Base-by-base conservation (phyloP, 192 early-diverging fungal genomes). In the Martensiomyces pterosporus region DNA sequence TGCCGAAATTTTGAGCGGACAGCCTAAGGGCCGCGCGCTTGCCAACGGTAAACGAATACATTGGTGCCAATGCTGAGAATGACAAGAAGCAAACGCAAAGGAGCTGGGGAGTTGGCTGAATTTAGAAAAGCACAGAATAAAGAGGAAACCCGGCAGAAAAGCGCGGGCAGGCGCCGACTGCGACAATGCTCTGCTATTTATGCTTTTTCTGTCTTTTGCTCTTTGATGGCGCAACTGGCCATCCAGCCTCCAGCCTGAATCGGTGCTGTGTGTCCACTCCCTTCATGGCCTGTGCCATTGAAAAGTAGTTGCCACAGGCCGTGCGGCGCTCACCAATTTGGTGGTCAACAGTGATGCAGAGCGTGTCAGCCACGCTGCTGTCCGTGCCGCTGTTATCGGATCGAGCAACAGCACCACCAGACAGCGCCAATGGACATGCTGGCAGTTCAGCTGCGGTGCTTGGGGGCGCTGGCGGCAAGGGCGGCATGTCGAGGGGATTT, bases 291-390 rank as follows among this genome's bases (percentile, higher is more conserved):
- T 43, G 29, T 18, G 54, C 24, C 9, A 67, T 56, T 7, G 37
- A 33, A 27, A 74, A 74, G 4, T 14, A 13, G 0, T 22, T 14
- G 3, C 23, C 32, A 37, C 70, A 62, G 5, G 42, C 32, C 15
- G 70, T 74, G 41, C 70, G 63, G 15, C 17, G 35, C n/a, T 58
- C 51, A 2, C 13, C 19, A 14, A 58, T 52, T 22, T 40, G 40
- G 16, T 35, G 15, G 37, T 38, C 48, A 24, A 49, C 23, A 22
- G 45, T 35, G 15, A 49, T 40, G 40, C 47, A 49, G 8, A 43
- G 17, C 12, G 15, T 24, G 55, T 18, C 36, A 18, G 47, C 17
- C 17, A 18, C 39, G n/a, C n/a, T n/a, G n/a, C n/a, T n/a, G n/a
- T n/a, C n/a, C n/a, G n/a, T n/a, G n/a, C n/a, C n/a, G n/a, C n/a